Conservation (phyloP, 73 alveolate species). For the Symbiodinium natans region DNA sequence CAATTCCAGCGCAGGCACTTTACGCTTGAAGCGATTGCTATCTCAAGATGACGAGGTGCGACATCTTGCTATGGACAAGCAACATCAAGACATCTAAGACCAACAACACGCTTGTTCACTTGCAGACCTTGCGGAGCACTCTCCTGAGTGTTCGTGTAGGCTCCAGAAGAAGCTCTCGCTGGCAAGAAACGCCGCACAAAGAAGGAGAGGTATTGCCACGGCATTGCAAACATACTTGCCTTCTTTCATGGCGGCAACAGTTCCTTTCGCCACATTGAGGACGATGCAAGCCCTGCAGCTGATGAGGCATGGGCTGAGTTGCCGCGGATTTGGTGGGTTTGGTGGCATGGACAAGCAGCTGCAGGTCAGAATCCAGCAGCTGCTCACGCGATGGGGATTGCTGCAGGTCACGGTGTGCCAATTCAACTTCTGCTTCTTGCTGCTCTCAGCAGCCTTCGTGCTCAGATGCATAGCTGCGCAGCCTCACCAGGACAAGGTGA, state of each 20-base stretch:
- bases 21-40: slow-evolving; percentile 77
- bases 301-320: no score
- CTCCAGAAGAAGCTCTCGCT: slow-evolving; percentile 39
- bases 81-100: neutral
- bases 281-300: neutral
- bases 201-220: slow-evolving; percentile 1
- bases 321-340: no score
- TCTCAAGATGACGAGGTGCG: slow-evolving; percentile 66
- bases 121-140: neutral
- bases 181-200: slow-evolving; percentile 65
- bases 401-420: neutral
- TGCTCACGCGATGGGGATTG: slow-evolving; percentile 65
- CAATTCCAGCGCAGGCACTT: slow-evolving; percentile 9
- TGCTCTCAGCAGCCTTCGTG: no score
- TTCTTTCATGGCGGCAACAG: neutral
- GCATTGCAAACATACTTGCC: neutral
- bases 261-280: neutral
- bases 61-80: neutral
- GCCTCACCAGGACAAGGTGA: slow-evolving; percentile 19
- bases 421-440: neutral
- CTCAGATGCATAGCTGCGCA: no score
- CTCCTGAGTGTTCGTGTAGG: neutral
- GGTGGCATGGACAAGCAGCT: no score
- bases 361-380: slow-evolving; percentile 56
- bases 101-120: no score